Evolutionary conservation across 164 flowering plant species (phyloP).

Genomic region (Dillenia suffruticosa): DNA sequence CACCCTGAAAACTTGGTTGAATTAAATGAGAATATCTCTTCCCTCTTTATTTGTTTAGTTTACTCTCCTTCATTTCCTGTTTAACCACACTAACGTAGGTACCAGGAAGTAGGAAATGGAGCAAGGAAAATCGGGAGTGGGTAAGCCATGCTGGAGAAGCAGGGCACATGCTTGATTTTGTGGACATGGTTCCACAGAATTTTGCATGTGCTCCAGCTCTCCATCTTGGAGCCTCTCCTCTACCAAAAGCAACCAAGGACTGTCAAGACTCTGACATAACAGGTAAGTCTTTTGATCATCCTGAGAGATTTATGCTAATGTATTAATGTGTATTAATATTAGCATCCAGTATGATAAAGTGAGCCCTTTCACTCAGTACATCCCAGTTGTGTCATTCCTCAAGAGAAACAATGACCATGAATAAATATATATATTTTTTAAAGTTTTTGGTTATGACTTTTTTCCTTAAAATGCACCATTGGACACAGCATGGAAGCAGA

Average conservation of each 20-base stretch:
- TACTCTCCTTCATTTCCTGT: no score
- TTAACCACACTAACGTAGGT: no score
- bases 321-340: no score
- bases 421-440: background rate
- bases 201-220: slow-evolving; percentile 48
- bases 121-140: background rate
- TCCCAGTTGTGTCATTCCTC: background rate
- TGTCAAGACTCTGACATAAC: background rate
- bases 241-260: background rate
- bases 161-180: slow-evolving; percentile 35
- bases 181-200: background rate
- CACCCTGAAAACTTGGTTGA: no score
- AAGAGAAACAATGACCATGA: background rate
- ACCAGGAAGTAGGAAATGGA: background rate
- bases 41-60: no score
- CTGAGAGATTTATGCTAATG: background rate
- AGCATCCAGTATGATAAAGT: no score
- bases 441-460: background rate
- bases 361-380: no score
- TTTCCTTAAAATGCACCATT: background rate
- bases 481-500: no score
- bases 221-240: slow-evolving; percentile 34
- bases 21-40: no score
- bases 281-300: background rate
- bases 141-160: slow-evolving; percentile 42